Evolutionary conservation across 306 rosid genomes (phyloP).

Genomic region (Prunus armeniaca): DNA sequence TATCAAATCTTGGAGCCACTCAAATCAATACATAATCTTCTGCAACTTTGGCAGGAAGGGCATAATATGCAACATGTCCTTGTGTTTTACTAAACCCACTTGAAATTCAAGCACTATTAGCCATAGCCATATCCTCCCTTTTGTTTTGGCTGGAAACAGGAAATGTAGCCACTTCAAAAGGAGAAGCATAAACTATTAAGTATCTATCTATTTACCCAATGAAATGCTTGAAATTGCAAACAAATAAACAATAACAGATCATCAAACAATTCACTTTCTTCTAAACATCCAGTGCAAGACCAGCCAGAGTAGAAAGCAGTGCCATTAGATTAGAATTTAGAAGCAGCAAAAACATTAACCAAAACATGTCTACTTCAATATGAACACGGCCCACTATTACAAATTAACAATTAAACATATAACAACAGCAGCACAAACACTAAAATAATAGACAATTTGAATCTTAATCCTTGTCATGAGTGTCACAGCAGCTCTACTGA

Average conservation of each 20-base stretch:
- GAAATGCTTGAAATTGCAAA: slow-evolving; percentile 1
- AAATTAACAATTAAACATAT: slow-evolving; percentile 28
- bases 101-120: not conserved
- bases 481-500: slow-evolving; percentile 43
- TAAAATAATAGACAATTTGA: slow-evolving; percentile 39
- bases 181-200: not conserved
- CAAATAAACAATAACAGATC: not conserved
- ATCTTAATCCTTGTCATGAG: slow-evolving; percentile 38
- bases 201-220: not conserved
- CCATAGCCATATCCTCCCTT: not conserved
- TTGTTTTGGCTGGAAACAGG: too few relatives aligned
- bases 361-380: slow-evolving; percentile 14
- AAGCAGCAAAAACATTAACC: slow-evolving; percentile 28
- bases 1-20: slow-evolving; percentile 42
- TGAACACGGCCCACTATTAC: slow-evolving; percentile 24
- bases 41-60: slow-evolving; percentile 6
- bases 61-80: not conserved
- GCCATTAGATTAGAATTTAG: not conserved
- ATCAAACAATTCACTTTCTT: slow-evolving; percentile 23
- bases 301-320: not conserved
- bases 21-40: slow-evolving; percentile 18
- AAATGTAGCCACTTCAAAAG: too few relatives aligned
- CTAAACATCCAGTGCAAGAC: slow-evolving; percentile 26
- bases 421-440: slow-evolving; percentile 21
- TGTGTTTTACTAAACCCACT: not conserved